These are phyloP conservation scores for Phytophthora tubulina DNA, from an alignment of 352 stramenopile species.

Conservation along the genomic window DNA sequence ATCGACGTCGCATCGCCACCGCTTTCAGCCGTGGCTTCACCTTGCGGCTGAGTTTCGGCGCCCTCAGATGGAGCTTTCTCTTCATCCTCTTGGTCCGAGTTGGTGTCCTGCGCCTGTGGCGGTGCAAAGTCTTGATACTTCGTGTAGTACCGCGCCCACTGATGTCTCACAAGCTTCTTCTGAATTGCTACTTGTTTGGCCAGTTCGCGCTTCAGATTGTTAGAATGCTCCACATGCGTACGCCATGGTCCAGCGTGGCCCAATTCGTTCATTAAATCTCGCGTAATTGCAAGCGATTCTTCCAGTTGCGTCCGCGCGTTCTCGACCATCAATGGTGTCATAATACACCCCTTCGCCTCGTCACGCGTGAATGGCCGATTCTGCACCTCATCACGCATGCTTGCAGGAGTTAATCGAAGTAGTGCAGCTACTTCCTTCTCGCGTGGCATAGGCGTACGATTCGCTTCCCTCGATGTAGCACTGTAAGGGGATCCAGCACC, in stretches of 20 bases:
- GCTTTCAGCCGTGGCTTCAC: slow-evolving; percentile 18
- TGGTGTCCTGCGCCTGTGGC: neutral
- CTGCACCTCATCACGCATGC: slow-evolving; percentile 53
- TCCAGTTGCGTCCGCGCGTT: slow-evolving; percentile 49
- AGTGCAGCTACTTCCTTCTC: slow-evolving; percentile 49
- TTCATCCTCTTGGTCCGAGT: slow-evolving; percentile 5
- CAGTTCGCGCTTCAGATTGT: slow-evolving; percentile 69
- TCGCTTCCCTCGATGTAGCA: neutral
- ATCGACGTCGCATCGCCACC: slow-evolving; percentile 12
- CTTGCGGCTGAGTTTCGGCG: slow-evolving; percentile 18
- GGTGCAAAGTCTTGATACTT: slow-evolving; percentile 46
- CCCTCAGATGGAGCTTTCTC: slow-evolving; percentile 8
- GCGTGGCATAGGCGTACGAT: slow-evolving; percentile 13
- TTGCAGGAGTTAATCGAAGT: slow-evolving; percentile 52
- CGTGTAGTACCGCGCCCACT: slow-evolving; percentile 71
- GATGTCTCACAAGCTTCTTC: slow-evolving; percentile 60
- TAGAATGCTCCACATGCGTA: slow-evolving; percentile 68
- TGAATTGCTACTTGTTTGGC: slow-evolving; percentile 63
- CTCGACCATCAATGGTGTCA: slow-evolving; percentile 43
- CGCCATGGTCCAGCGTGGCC: slow-evolving; percentile 69
- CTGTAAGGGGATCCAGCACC: neutral
- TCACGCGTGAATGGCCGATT: slow-evolving; percentile 44
- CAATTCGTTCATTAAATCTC: slow-evolving; percentile 65
- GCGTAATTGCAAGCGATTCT: slow-evolving; percentile 59
- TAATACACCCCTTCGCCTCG: slow-evolving; percentile 41